A percentile compares a stretch with the other conserved stretches of the same genome.
These are phyloP conservation scores for Coniophora puteana DNA, from an alignment of 1,284 basidiomycete genomes.

Conservation along the genomic window DNA sequence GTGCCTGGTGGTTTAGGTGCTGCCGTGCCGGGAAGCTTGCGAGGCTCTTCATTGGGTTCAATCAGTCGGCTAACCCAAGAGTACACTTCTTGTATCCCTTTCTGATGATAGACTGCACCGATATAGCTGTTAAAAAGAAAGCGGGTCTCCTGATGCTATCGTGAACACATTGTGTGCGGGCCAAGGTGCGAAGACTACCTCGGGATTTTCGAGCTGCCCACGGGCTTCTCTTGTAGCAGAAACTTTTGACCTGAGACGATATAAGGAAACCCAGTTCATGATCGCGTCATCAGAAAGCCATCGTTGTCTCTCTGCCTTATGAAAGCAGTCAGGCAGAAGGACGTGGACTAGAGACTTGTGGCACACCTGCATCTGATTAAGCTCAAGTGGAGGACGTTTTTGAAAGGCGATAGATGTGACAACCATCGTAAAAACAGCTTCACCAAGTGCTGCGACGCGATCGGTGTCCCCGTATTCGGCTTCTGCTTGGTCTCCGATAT, in stretches of 20 bases:
- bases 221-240: conserved; percentile 30
- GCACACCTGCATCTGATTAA: conserved; percentile 38
- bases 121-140: conserved; percentile 48
- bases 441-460: conserved; percentile 47
- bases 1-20: conserved; percentile 12
- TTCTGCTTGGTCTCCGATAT: conserved; percentile 25
- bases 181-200: conserved; percentile 22
- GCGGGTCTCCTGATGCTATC: conserved; percentile 37
- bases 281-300: conserved; percentile 30
- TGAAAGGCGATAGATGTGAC: conserved; percentile 41
- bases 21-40: conserved; percentile 24
- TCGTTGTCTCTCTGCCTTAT: conserved; percentile 25
- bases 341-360: neutral
- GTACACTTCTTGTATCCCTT: conserved; percentile 36
- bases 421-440: conserved; percentile 37
- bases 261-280: conserved; percentile 37
- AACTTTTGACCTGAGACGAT: conserved; percentile 38
- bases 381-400: conserved; percentile 35
- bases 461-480: conserved; percentile 42
- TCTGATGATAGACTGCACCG: conserved; percentile 46
- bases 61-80: conserved; percentile 47
- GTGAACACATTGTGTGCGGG: conserved; percentile 5
- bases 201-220: conserved; percentile 27
- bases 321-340: neutral
- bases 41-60: conserved; percentile 35